These are phyloP conservation scores for Mortierella antarctica DNA, from an alignment of 192 early-diverging fungal genomes.

Conservation along the genomic window DNA sequence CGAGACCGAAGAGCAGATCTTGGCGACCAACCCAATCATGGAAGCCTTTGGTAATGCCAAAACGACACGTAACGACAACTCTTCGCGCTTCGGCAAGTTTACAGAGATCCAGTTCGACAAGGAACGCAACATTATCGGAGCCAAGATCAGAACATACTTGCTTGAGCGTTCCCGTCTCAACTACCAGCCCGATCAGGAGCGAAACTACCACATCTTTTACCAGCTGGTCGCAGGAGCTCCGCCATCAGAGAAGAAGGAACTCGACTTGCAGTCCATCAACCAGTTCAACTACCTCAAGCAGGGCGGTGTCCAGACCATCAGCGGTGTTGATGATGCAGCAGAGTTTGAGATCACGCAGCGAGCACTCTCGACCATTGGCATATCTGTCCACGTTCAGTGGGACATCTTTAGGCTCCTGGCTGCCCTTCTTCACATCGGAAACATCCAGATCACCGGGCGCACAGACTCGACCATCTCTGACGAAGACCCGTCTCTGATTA, in stretches of 20 bases:
- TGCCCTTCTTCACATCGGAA: conserved; percentile 94
- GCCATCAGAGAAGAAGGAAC: conserved; percentile 81
- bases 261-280: conserved; percentile 80
- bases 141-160: conserved; percentile 95
- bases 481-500: conserved; percentile 76
- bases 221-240: conserved; percentile 95
- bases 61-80: conserved; percentile 99
- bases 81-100: conserved; percentile 98
- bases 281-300: conserved; percentile 91
- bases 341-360: conserved; percentile 92
- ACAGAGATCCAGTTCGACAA: conserved; percentile 89
- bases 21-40: conserved; percentile 98
- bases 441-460: conserved; percentile 87
- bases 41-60: conserved; percentile 99
- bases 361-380: conserved; percentile 87
- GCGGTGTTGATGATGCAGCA: conserved; percentile 90
- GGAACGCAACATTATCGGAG: conserved; percentile 87
- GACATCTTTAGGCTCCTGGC: conserved; percentile 92
- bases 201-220: conserved; percentile 99
- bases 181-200: conserved; percentile 91
- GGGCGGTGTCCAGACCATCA: conserved; percentile 83
- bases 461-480: conserved; percentile 79
- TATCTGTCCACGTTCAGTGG: conserved; percentile 85
- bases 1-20: conserved; percentile 82
- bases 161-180: conserved; percentile 96